Evolutionary conservation across 768 basidiomycete genomes (phyloP).

Genomic region (Omphalotus guepiniiformis): DNA sequence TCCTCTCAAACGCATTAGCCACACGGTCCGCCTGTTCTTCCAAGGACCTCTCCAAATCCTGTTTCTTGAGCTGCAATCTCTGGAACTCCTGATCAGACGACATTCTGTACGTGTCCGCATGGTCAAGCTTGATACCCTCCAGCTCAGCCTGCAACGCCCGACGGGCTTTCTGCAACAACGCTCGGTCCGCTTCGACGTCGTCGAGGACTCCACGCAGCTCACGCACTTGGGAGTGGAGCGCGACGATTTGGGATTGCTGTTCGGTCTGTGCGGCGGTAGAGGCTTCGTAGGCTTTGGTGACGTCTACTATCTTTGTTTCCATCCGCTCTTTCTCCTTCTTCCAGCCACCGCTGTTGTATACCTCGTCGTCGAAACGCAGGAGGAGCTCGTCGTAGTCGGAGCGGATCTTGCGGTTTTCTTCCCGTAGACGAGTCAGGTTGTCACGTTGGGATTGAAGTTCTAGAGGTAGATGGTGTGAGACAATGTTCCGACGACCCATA

Average conservation of each 20-base stretch:
- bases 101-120: constrained; percentile 64
- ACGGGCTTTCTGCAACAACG: constrained; percentile 76
- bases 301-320: constrained; percentile 75
- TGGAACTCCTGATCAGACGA: constrained; percentile 73
- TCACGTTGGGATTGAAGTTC: constrained; percentile 80
- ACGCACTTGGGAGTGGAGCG: constrained; percentile 81
- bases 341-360: constrained; percentile 73
- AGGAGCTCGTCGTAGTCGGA: constrained; percentile 76
- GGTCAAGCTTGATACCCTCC: constrained; percentile 74
- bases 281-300: constrained; percentile 72
- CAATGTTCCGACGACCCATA: neutral
- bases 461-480: constrained; percentile 20
- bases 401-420: constrained; percentile 74
- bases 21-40: constrained; percentile 79
- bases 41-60: constrained; percentile 72
- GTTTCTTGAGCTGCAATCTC: constrained; percentile 72
- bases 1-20: constrained; percentile 63
- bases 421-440: constrained; percentile 67
- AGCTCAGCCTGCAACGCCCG: constrained; percentile 76
- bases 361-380: constrained; percentile 70
- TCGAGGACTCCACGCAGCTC: constrained; percentile 78
- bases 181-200: constrained; percentile 80
- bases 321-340: constrained; percentile 85
- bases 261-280: constrained; percentile 70
- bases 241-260: constrained; percentile 80